Percentiles rank a stretch among this genome's conserved stretches.
These are phyloP conservation scores for Aspergillus baeticus DNA, from an alignment of 495 filamentous ascomycete genomes.

Conservation along the genomic window DNA sequence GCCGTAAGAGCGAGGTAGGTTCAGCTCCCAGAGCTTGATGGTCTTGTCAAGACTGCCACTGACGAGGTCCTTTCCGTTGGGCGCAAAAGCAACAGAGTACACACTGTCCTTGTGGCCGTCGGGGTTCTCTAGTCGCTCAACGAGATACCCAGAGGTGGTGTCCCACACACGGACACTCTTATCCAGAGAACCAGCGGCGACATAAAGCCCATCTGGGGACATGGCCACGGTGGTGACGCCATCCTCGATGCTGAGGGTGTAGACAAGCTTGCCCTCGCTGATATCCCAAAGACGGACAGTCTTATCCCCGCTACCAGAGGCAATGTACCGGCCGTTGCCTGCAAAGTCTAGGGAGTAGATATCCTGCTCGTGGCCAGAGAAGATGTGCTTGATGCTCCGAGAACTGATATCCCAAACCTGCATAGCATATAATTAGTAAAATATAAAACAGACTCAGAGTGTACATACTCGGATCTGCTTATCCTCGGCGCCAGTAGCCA, in stretches of 20 bases:
- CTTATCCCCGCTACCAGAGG: constrained; percentile 83
- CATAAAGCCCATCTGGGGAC: constrained; percentile 82
- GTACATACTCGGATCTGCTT: constrained; percentile 86
- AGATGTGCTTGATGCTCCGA: constrained; percentile 75
- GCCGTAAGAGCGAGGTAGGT: constrained; percentile 61
- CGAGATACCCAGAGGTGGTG: constrained; percentile 71
- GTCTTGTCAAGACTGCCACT: constrained; percentile 90
- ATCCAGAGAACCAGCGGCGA: constrained; percentile 84
- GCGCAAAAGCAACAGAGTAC: constrained; percentile 89
- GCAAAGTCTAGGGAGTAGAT: constrained; percentile 94
- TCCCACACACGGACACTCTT: constrained; percentile 94
- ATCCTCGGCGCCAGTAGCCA: constrained; percentile 88
- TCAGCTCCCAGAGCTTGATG: constrained; percentile 93
- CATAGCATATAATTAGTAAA: not conserved
- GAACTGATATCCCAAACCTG: constrained; percentile 86
- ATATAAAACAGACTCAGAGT: no score
- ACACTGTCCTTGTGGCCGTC: constrained; percentile 91
- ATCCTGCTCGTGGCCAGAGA: constrained; percentile 85
- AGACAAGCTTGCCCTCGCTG: constrained; percentile 66
- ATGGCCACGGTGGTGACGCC: constrained; percentile 91
- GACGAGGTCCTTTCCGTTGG: constrained; percentile 82
- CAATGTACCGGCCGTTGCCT: constrained; percentile 81
- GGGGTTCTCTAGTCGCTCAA: constrained; percentile 79
- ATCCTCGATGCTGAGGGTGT: constrained; percentile 82
- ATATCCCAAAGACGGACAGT: constrained; percentile 91